Percentiles rank a stretch among this genome's conserved stretches.
phyloP scores from a whole-genome alignment of 345 rosid species.

The Eucalyptus lansdowneana region DNA sequence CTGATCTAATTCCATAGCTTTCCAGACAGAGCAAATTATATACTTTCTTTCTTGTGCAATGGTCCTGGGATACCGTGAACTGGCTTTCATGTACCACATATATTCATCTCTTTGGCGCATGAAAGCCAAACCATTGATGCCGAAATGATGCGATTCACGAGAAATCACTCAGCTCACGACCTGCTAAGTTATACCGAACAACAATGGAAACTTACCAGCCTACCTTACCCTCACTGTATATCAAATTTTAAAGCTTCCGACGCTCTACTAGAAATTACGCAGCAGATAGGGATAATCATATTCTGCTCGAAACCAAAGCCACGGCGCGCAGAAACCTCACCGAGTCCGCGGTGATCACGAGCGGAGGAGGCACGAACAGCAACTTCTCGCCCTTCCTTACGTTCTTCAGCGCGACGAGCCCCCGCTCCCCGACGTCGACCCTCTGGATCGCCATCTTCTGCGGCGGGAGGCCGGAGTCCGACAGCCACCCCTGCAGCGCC shows the following conservation, averaged over 20 bases:
- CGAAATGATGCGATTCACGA: background rate
- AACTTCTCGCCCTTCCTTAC: conserved; percentile 80
- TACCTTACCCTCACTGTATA: accelerated
- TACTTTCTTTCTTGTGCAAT: background rate
- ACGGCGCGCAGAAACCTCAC: conserved; percentile 16
- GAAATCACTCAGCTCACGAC: background rate
- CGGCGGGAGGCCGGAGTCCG: conserved; percentile 67
- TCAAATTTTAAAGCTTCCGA: background rate
- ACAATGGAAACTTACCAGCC: background rate
- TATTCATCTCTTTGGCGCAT: background rate
- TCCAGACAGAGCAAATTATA: background rate
- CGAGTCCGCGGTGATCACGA: conserved; percentile 73
- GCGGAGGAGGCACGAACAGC: conserved; percentile 90
- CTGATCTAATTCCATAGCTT: background rate
- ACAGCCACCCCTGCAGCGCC: conserved; percentile 70
- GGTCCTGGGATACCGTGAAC: background rate
- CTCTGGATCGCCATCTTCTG: conserved; percentile 78
- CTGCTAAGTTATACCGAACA: background rate
- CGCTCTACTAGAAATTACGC: background rate
- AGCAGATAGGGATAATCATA: background rate
- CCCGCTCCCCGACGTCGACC: conserved; percentile 87
- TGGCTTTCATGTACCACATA: background rate
- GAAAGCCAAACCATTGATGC: background rate
- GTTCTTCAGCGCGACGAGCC: conserved; percentile 77
- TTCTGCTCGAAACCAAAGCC: background rate